Percentiles rank a stretch among this genome's conserved stretches.
Conservation (phyloP, 1,284 basidiomycete genomes). For the Clitocybe nebularis region DNA sequence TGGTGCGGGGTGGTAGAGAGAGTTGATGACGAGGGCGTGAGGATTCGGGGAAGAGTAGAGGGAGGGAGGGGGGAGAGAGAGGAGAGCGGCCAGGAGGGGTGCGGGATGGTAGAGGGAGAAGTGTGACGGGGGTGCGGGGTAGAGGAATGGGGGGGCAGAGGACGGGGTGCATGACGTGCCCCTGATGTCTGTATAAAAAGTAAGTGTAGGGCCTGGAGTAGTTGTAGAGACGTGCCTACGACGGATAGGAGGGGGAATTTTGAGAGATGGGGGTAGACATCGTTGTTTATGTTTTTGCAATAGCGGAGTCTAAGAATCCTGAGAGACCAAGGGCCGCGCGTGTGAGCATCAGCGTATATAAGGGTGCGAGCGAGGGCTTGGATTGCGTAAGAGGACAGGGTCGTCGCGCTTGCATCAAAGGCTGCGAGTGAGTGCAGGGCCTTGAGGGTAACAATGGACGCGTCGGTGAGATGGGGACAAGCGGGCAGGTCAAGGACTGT, state of each 20-base stretch:
- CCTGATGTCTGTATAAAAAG: constrained; percentile 43
- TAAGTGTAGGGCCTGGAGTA: constrained; percentile 4
- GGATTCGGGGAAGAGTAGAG: constrained; percentile 29
- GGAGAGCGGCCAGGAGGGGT: constrained; percentile 27
- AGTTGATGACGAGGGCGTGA: constrained; percentile 29
- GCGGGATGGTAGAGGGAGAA: constrained; percentile 25
- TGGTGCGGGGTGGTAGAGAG: constrained; percentile 21
- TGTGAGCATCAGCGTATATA: constrained; percentile 21
- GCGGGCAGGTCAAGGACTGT: constrained; percentile 55
- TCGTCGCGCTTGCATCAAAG: constrained; percentile 56
- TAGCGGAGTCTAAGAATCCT: constrained; percentile 49
- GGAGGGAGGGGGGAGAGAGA: constrained; percentile 20
- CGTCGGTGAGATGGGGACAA: constrained; percentile 51
- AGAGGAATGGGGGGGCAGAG: constrained; percentile 13
- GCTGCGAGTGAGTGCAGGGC: constrained; percentile 50
- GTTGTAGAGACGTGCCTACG: constrained; percentile 40
- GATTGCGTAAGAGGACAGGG: constrained; percentile 49
- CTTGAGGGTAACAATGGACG: constrained; percentile 45
- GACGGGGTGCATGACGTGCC: constrained; percentile 42
- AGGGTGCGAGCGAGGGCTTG: constrained; percentile 37
- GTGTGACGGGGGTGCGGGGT: constrained; percentile 16
- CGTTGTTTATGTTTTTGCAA: constrained; percentile 41
- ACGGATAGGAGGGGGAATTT: constrained; percentile 51
- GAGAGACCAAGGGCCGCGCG: constrained; percentile 52
- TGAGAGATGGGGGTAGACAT: constrained; percentile 34